These are phyloP conservation scores for Tolypocladium capitatum DNA, from an alignment of 2,329 filamentous ascomycete species.

Conservation along the genomic window DNA sequence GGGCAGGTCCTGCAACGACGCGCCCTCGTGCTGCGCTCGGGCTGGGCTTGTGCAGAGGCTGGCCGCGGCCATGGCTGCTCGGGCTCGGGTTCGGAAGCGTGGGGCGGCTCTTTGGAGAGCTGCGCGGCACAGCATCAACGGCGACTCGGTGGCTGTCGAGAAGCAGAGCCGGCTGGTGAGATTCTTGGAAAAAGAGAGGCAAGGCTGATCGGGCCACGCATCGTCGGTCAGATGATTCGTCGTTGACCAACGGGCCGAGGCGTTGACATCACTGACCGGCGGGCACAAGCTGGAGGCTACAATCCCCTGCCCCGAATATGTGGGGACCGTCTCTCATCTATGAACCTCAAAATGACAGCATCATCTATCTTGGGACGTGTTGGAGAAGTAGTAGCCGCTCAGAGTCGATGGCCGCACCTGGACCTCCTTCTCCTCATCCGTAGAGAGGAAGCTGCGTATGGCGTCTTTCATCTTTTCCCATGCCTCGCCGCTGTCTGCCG, in stretches of 20 bases:
- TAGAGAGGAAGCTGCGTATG: no score
- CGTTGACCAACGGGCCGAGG: not conserved
- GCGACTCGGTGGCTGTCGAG: conserved; percentile 1
- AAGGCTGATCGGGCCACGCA: not conserved
- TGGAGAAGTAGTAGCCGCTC: no score
- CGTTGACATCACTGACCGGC: not conserved
- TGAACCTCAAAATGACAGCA: no score
- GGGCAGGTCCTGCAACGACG: conserved; percentile 40
- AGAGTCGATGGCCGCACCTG: no score
- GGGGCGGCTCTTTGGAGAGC: conserved; percentile 16
- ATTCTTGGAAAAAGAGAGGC: not conserved
- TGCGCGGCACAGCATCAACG: conserved; percentile 22
- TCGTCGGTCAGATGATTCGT: not conserved
- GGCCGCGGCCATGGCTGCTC: conserved; percentile 17
- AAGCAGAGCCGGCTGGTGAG: not conserved
- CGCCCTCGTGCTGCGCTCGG: conserved; percentile 9
- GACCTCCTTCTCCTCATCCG: no score
- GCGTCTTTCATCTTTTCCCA: no score
- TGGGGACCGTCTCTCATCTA: no score
- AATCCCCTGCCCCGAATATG: no score
- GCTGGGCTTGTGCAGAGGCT: conserved; percentile 16
- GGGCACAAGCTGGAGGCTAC: no score
- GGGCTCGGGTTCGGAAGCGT: conserved; percentile 13
- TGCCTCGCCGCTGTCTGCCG: no score
- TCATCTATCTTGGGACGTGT: no score